Evolutionary conservation across 179 eudicot species (phyloP).

Genomic region (Vitellaria paradoxa): DNA sequence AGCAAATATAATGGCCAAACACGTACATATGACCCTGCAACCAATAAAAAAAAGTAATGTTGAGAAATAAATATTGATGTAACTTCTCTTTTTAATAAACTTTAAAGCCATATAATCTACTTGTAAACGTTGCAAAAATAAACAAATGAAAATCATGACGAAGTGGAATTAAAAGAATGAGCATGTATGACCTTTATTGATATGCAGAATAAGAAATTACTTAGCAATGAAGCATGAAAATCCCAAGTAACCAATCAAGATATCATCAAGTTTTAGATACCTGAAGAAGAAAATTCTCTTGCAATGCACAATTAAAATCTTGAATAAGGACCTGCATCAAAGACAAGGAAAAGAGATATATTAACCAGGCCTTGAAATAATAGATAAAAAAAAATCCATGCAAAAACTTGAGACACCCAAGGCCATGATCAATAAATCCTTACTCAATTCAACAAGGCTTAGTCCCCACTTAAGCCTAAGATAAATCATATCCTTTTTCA

Average conservation of each 20-base stretch:
- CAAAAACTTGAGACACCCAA: too few relatives aligned
- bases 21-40: slow-evolving; percentile 99
- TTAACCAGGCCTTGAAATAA: not conserved
- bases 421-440: not conserved
- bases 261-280: slow-evolving; percentile 27
- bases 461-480: not conserved
- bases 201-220: not conserved
- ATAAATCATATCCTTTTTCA: not conserved
- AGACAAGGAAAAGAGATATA: slow-evolving; percentile 16
- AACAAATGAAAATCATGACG: too few relatives aligned
- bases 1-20: slow-evolving; percentile 81
- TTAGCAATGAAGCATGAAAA: slow-evolving; percentile 1
- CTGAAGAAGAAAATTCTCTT: slow-evolving; percentile 97
- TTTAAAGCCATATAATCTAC: not conserved
- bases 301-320: slow-evolving; percentile 96
- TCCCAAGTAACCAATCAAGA: not conserved
- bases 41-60: not conserved
- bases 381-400: not conserved
- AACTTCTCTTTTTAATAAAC: not conserved
- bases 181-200: not conserved
- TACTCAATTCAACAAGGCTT: not conserved
- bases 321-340: slow-evolving; percentile 67
- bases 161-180: not conserved
- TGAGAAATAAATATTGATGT: not conserved
- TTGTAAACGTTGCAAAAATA: not conserved